Percentiles rank a stretch among this genome's conserved stretches.
Conservation (phyloP, 2,329 filamentous ascomycete genomes). For the Westerdykella aurantiaca region DNA sequence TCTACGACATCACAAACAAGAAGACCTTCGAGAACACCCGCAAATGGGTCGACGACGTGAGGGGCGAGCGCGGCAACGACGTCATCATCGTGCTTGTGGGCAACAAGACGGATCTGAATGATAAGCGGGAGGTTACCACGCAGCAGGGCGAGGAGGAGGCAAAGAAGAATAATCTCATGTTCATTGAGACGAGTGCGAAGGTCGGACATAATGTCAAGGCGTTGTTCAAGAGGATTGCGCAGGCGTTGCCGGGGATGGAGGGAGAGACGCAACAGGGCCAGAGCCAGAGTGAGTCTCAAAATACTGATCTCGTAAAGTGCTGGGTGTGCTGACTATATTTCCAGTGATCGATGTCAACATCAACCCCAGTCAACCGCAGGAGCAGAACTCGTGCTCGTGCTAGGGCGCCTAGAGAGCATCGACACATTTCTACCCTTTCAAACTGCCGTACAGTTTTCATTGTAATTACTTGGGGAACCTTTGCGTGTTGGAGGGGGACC, state of each 20-base stretch:
- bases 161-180: slow-evolving; percentile 97
- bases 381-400: slow-evolving; percentile 48
- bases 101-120: slow-evolving; percentile 98
- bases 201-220: slow-evolving; percentile 97
- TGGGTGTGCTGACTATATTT: slow-evolving; percentile 17
- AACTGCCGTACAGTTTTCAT: slow-evolving; percentile 21
- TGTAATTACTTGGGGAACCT: slow-evolving; percentile 33
- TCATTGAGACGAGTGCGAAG: slow-evolving; percentile 98
- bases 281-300: slow-evolving; percentile 63
- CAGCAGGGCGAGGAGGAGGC: slow-evolving; percentile 96
- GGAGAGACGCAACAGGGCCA: slow-evolving; percentile 74
- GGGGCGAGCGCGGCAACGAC: slow-evolving; percentile 93
- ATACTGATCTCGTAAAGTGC: neutral
- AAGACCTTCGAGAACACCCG: slow-evolving; percentile 98
- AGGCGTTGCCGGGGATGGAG: slow-evolving; percentile 96
- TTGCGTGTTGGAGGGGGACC: slow-evolving; percentile 15
- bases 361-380: slow-evolving; percentile 59
- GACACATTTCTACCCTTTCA: neutral
- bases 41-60: slow-evolving; percentile 99
- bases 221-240: slow-evolving; percentile 95
- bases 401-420: slow-evolving; percentile 13
- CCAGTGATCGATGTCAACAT: slow-evolving; percentile 92
- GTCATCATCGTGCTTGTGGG: slow-evolving; percentile 98
- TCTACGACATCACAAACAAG: slow-evolving; percentile 95
- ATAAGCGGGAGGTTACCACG: slow-evolving; percentile 95